Base-by-base conservation (phyloP, 108 stramenopile species). In the Discostella pseudostelligera region DNA sequence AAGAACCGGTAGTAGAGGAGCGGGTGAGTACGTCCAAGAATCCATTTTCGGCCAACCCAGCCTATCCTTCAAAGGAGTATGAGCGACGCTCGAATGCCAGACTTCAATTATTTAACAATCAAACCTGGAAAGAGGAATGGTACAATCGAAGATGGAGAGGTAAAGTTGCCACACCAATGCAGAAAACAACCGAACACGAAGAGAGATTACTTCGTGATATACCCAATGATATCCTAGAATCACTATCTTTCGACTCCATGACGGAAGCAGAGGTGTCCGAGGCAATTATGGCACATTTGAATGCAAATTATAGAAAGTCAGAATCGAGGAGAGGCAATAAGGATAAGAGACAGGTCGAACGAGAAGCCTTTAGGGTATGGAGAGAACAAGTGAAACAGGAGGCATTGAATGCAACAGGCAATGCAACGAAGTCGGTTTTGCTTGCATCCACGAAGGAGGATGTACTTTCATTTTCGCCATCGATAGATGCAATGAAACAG, bases 71-170 rank as follows among this genome's bases (percentile, higher is more conserved):
- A 35, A 56, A 62, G 7, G 78, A 81, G 39, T 76, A 80, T 22
- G 19, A 64, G 11, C 65, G 74, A 26, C 79, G 90, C 8, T 88
- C 86, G 8, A 44, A 74, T 14, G 79, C 79, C 0, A 76, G 74
- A 48, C 65, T 75, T 60, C 29, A 37, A 35, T 59, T 61, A n/a
- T 93, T 86, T 86, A 56, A 57, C 22, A 84, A 93, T 74, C 68
- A 80, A 25, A 81, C 76, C 11, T 93, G 82, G 79, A 82, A 75
- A 65, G 62, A 76, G 56, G 36, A 57, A 35, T 93, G 92, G 92
- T 89, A 88, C 61, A 66, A 83, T 39, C 66, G 61, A 28, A 75
- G 92, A 49, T 93, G 92, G 92, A 84, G 80, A 53, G 68, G 81
- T 11, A 39, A 66, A 43, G 39, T 46, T 8, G 32, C 65, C 28